A percentile compares a stretch with the other conserved stretches of the same genome.
Conservation (phyloP, 306 rosid species). For the Clitoria ternatea region DNA sequence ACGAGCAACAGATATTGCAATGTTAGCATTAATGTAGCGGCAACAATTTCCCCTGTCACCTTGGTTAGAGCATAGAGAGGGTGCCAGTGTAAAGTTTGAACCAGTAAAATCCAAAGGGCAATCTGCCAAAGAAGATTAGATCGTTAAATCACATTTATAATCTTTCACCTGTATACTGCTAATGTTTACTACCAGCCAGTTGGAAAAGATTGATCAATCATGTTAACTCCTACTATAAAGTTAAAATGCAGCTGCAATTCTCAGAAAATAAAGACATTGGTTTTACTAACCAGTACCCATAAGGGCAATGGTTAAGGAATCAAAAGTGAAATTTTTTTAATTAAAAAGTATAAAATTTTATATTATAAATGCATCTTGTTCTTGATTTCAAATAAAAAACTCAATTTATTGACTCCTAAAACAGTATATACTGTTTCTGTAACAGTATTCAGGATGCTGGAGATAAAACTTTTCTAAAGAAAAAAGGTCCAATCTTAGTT, state of each 20-base stretch:
- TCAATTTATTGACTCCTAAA: not conserved
- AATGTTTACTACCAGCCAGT: not conserved
- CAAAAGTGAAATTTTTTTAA: not conserved
- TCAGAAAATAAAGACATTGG: not conserved
- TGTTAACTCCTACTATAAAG: not conserved
- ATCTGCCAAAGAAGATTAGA: slow-evolving; percentile 53
- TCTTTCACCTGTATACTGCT: not conserved
- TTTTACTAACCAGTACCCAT: not conserved
- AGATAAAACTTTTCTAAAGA: not conserved
- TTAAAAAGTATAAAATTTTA: not conserved
- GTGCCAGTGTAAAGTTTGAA: slow-evolving; percentile 75
- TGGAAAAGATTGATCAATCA: not conserved
- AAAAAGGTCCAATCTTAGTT: not conserved
- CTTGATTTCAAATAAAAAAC: not conserved
- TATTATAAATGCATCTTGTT: not conserved
- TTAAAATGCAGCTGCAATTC: slow-evolving; percentile 15
- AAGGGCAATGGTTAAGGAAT: not conserved
- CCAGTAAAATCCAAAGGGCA: slow-evolving; percentile 81
- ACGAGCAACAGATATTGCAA: slow-evolving; percentile 78
- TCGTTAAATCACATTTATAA: slow-evolving; percentile 17
- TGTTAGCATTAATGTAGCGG: slow-evolving; percentile 83
- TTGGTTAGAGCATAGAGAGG: slow-evolving; percentile 66
- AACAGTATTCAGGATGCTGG: not conserved
- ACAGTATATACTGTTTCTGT: not conserved
- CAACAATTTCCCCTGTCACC: slow-evolving; percentile 84